Base-by-base conservation (phyloP, 2,329 filamentous ascomycete species). In the Cadophora sp. region DNA sequence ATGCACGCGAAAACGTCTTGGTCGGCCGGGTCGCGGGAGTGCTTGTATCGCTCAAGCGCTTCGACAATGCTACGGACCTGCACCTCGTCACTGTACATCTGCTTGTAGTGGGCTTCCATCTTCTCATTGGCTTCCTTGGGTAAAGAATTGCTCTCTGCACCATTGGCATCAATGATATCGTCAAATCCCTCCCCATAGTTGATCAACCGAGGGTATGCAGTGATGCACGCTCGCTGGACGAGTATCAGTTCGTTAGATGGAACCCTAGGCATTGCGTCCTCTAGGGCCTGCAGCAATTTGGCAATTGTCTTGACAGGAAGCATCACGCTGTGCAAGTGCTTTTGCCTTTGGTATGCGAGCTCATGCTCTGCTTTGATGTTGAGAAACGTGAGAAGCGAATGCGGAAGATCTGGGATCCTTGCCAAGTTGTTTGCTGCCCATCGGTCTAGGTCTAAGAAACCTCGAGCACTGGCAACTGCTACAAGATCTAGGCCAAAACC, bases 1-100 rank as follows among this genome's bases (percentile, higher is more conserved):
- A 99, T 99, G 81, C 95, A 97, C 16, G 95, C 92, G 77, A 99
- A 99, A 7, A 97, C 87, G 77, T 99, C 96, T 78, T 98, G 96
- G 68, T 97, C 93, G 18, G 90, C 82, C 1, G 93, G 86, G 68
- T 96, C 91, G 58, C 89, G 88, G 0, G 96, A 98, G 65, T 89
- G 89, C 78, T 99, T 98, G 81, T 97, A 97, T 65, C 87, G 86
- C 70, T 93, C 90, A 75, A 99, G 87, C 47, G 93, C 87, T 69
- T 92, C 89, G 61, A 99, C 91, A 71, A 99, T 92, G 64, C 93
- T 89, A 64, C 93, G 88, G 20, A 97, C 92, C 70, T 95, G 91
- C 22, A 94, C 89, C 72, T 97, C 93, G 71, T 93, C 91, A 71
- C 93, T 92, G 77, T 99, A 99, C 94, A 99, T 98, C 75, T 92